phyloP scores from a whole-genome alignment of 805 yeast genomes.

The Komagataella populi region DNA sequence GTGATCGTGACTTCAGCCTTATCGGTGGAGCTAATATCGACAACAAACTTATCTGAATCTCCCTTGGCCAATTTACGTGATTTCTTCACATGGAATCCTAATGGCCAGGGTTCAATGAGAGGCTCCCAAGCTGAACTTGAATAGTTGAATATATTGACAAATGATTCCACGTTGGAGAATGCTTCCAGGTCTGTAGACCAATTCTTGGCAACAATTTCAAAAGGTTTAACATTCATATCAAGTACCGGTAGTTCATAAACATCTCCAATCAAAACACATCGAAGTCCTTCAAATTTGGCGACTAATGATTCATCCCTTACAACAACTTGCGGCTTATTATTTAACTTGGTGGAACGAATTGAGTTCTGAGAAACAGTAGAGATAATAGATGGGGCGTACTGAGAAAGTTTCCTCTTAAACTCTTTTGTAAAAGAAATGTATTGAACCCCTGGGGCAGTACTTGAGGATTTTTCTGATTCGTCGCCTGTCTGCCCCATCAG shows the following conservation, averaged over 20 bases:
- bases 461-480: slow-evolving; percentile 1
- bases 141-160: slow-evolving; percentile 71
- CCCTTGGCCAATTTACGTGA: slow-evolving; percentile 12
- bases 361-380: slow-evolving; percentile 31
- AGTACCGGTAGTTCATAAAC: slow-evolving; percentile 82
- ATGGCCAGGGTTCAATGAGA: slow-evolving; percentile 74
- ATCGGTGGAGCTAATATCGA: slow-evolving; percentile 66
- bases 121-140: slow-evolving; percentile 95
- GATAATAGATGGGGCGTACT: slow-evolving; percentile 55
- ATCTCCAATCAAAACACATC: slow-evolving; percentile 80
- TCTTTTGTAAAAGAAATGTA: slow-evolving; percentile 39
- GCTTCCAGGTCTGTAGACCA: slow-evolving; percentile 83
- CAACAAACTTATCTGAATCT: slow-evolving; percentile 32
- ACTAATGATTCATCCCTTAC: slow-evolving; percentile 57
- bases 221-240: slow-evolving; percentile 63
- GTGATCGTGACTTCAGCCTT: slow-evolving; percentile 73
- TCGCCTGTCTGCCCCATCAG: slow-evolving; percentile 18
- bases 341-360: slow-evolving; percentile 8
- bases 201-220: slow-evolving; percentile 52
- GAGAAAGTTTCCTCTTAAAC: slow-evolving; percentile 42
- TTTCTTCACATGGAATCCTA: slow-evolving; percentile 56
- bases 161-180: slow-evolving; percentile 48
- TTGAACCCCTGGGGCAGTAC: slow-evolving; percentile 5
- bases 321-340: slow-evolving; percentile 22
- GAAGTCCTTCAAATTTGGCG: slow-evolving; percentile 58